Conservation (phyloP, 768 basidiomycete genomes). For the Trametes cingulata region DNA sequence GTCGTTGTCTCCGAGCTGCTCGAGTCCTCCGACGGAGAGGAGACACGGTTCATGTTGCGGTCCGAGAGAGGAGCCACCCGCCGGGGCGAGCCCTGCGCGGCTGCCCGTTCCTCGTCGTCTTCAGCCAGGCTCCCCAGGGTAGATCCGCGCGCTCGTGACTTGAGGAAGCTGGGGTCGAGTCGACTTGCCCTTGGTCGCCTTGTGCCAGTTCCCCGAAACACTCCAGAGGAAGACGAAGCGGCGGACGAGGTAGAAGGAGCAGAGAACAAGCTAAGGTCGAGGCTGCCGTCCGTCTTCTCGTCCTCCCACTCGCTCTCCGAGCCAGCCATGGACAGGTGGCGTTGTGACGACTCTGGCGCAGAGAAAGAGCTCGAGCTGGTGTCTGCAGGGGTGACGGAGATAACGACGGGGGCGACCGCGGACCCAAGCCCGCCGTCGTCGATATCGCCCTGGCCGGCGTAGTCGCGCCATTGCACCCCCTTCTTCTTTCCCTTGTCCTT, state of each 20-base stretch:
- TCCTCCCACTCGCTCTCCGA: slow-evolving; percentile 93
- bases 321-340: slow-evolving; percentile 34
- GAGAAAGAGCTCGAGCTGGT: slow-evolving; percentile 33
- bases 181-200: slow-evolving; percentile 64
- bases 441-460: slow-evolving; percentile 79
- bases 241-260: slow-evolving; percentile 18
- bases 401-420: slow-evolving; percentile 12
- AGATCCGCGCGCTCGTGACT: slow-evolving; percentile 45
- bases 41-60: slow-evolving; percentile 59
- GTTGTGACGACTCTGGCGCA: slow-evolving; percentile 10
- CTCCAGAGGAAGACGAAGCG: slow-evolving; percentile 11
- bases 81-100: slow-evolving; percentile 30
- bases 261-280: slow-evolving; percentile 55
- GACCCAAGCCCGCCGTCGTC: slow-evolving; percentile 55
- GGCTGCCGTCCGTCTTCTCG: slow-evolving; percentile 80
- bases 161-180: slow-evolving; percentile 69
- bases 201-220: slow-evolving; percentile 20
- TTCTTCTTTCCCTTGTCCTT: slow-evolving; percentile 67
- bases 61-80: slow-evolving; percentile 54
- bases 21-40: slow-evolving; percentile 34
- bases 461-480: slow-evolving; percentile 85
- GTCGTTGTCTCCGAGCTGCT: slow-evolving; percentile 28
- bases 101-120: slow-evolving; percentile 56
- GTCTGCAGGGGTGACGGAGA: slow-evolving; percentile 23
- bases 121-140: slow-evolving; percentile 68